Evolutionary conservation across 345 rosid species (phyloP).

Genomic region (Sapria himalayana): DNA sequence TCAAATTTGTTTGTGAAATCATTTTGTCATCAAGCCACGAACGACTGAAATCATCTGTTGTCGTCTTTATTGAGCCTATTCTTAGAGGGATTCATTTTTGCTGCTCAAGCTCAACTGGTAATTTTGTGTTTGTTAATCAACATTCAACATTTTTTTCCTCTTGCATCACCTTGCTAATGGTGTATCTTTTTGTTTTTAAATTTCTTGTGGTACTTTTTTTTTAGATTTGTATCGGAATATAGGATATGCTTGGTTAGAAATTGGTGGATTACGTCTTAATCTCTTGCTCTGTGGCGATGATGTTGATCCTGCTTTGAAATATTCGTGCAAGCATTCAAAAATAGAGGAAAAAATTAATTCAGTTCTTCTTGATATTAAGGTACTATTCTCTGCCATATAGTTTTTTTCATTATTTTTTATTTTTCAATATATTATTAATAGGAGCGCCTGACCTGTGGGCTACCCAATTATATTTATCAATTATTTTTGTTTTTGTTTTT

Average conservation of each 20-base stretch:
- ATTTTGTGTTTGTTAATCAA: slow-evolving; percentile 4
- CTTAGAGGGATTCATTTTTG: slow-evolving; percentile 34
- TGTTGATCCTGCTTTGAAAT: slow-evolving; percentile 68
- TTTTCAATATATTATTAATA: too few relatives aligned
- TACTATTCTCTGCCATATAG: slow-evolving; percentile 7
- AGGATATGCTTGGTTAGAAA: slow-evolving; percentile 52
- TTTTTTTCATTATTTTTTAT: too few relatives aligned
- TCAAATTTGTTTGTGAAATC: slow-evolving; percentile 23
- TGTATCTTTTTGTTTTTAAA: neutral
- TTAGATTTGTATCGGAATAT: slow-evolving; percentile 28
- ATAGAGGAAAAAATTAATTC: slow-evolving; percentile 35
- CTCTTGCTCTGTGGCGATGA: slow-evolving; percentile 47
- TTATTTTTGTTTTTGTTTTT: too few relatives aligned
- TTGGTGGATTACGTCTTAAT: slow-evolving; percentile 55
- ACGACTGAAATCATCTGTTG: slow-evolving; percentile 25
- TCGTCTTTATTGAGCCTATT: slow-evolving; percentile 28
- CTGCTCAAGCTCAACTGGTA: slow-evolving; percentile 29
- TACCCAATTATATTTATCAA: too few relatives aligned
- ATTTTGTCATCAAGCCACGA: slow-evolving; percentile 44
- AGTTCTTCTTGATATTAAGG: slow-evolving; percentile 60
- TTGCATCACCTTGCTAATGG: neutral
- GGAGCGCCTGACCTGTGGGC: too few relatives aligned
- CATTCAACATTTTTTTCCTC: slow-evolving; percentile 4
- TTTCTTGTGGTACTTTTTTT: slow-evolving; percentile 3
- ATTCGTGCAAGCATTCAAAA: slow-evolving; percentile 31